Evolutionary conservation across 176 grass and related monocot species (phyloP), one percentile per base, ranked within the genome.

Genomic region (Triticum dicoccoides): DNA sequence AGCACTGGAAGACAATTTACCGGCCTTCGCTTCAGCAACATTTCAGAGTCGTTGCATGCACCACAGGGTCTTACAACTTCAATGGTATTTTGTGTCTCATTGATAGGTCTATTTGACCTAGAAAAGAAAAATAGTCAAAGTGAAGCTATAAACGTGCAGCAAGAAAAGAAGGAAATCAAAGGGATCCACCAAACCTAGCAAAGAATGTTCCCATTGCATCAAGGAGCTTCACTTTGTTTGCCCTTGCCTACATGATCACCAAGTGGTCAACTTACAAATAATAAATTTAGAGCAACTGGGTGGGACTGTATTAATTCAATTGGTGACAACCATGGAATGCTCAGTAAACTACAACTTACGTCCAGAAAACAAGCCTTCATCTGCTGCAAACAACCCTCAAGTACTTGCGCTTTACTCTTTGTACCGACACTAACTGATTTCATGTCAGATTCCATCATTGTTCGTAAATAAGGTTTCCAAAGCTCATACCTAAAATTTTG

Each of bases 401-500:
- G 88, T 81, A 98, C 91, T 89, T 98, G 84, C 41, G 81, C 61
- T 91, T 98, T 98, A 75, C 89, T 94, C 78, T 98, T 98, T 71
- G 96, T 88, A 87, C 96, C 96, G 20, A 91, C 74, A 77, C 96
- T 98, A 84, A 98, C 96, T 86, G 93, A 89, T 91, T 93, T 98
- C 96, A 98, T 98, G 86, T 98, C 96, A 74, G 89, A 78, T 84
- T 98, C 96, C 96, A 98, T 98, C 91, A 95, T 95, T 86, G 96
- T 89, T 85, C 93, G 95, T 61, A 98, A 88, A 85, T 95, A 93
- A 69, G 96, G 96, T 78, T 98, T 98, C 96, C 96, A 98, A 38
- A 98, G 93, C 83, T 98, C 93, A 77, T 98, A 98, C 90, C 96
- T 98, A 73, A 64, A 87, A 82, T 11, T 41, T 75, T 14, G 73